Base-by-base conservation (phyloP, 495 filamentous ascomycete species). In the Aspergillus leporis region DNA sequence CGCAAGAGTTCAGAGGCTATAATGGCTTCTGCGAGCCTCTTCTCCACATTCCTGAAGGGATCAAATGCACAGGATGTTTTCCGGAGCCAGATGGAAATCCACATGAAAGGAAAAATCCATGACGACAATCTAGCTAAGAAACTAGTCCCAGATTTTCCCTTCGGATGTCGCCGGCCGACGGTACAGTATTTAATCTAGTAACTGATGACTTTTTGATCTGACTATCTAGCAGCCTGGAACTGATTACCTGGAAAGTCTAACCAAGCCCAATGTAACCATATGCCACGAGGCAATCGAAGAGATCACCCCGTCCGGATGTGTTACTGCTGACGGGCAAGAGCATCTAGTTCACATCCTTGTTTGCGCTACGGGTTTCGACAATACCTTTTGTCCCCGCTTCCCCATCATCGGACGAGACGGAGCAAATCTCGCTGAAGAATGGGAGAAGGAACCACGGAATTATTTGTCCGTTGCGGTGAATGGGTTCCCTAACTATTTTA, bases 401-500 rank as follows among this genome's bases (percentile, higher is more conserved):
- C 63, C 66, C 13, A 64, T 76, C 30, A 66, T 63, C 28, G 83
- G 83, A 8, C 58, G 61, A 22, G 65, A 72, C 18, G 19, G 71
- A 19, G 63, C 63, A 14, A 66, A 70, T 45, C 63, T 84, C 0
- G 56, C 70, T 3, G 65, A 76, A n/a, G 61, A 69, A 1, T 84
- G 78, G 73, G 65, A 70, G 0, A 60, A 70, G 6, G 64, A 67
- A 3, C 64, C 81, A 0, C 70, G 74, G 36, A 70, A 76, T 12
- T 86, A 87, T 60, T 73, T 81, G 40, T 79, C 76, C 9, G 75
- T 79, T 9, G 77, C 81, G 21, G 69, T 81, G 38, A 72, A 77
- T 45, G 71, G 70, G 4, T 85, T 85, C 58, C 83, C 84, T 0
- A 86, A 86, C 55, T 81, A 81, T 59, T 84, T 85, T 64, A 74